Conservation (phyloP, 345 rosid genomes). For the Alliaria petiolata region DNA sequence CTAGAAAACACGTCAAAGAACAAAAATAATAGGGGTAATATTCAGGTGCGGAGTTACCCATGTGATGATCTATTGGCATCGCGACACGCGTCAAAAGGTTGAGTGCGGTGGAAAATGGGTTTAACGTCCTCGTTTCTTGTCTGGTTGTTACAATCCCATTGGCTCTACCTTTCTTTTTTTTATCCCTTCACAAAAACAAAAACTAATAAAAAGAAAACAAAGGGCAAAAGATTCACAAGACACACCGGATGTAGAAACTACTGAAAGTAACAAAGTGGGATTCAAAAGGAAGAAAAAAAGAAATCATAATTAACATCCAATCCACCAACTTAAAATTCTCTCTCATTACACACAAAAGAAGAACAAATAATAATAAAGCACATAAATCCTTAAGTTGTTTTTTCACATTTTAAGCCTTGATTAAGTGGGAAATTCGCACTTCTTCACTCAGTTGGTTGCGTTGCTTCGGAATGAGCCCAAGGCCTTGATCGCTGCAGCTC, state of each 20-base stretch:
- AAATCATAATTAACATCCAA: not conserved
- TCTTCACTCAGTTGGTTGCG: slow-evolving; percentile 41
- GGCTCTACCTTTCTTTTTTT: not conserved
- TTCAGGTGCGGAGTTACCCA: slow-evolving; percentile 9
- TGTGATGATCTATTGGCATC: not conserved
- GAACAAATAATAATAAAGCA: slow-evolving; percentile 15
- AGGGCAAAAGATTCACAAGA: slow-evolving; percentile 3
- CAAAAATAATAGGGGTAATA: not conserved
- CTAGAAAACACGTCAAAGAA: too few species aligned
- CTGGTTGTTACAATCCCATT: slow-evolving; percentile 14
- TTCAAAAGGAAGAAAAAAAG: not conserved
- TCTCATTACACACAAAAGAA: slow-evolving; percentile 21
- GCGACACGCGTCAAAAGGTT: slow-evolving; percentile 13
- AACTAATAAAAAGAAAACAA: not conserved
- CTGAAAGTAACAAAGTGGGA: not conserved
- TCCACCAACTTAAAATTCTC: not conserved
- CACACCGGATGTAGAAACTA: not conserved
- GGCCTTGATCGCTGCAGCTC: slow-evolving; percentile 66
- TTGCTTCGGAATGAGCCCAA: slow-evolving; percentile 70
- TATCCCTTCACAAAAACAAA: not conserved
- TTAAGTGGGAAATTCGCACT: not conserved
- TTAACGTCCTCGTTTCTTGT: slow-evolving; percentile 7
- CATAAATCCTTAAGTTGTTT: slow-evolving; percentile 4
- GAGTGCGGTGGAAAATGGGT: slow-evolving; percentile 11
- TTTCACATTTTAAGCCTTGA: not conserved